Base-by-base conservation (phyloP, 2,329 filamentous ascomycete genomes). In the Zymoseptoria crescenta region DNA sequence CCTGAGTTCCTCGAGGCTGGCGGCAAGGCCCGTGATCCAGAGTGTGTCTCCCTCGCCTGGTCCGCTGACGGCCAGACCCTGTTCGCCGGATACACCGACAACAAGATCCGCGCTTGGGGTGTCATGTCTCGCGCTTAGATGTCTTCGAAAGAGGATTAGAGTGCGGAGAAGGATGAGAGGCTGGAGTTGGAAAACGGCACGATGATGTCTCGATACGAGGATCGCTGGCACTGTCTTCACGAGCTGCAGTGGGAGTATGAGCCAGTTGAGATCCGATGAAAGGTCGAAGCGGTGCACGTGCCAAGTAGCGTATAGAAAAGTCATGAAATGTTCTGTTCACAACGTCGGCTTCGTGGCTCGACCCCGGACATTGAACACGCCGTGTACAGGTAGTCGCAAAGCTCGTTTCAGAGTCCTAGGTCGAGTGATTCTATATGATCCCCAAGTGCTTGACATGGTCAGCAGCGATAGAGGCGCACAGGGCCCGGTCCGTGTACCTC, bases 71-170 rank as follows among this genome's bases (percentile, higher is more conserved):
- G 94, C 78, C 93, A 97, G 87, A 97, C 94, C 76, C 84, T 99
- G 79, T 99, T 99, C 80, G 92, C 94, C 78, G 94, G 94, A 80
- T 99, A 99, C 87, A 99, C 94, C 73, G 94, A 99, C 83, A 97
- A 96, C 87, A 88, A 95, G 83, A 96, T 96, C 83, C 89, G 92
- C 74, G 91, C 90, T 72, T 96, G 91, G 91, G 91, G 91, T 81
- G 91, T 96, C 76, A 96, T 96, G 91, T 94, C 90, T 79, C 86
- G 91, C 80, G 89, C 71, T 66, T 74, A 74, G 67, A 65, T 55
- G 62, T 53, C 52, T 64, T 48, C 49, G 59, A 57, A 49, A 50
- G 54, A 29, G 53, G 49, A 41, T 52, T 29, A 55, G 55, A 59
- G 41, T 41, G 24, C 50, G 27, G 6, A 35, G 8, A 9, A 55